phyloP scores from a whole-genome alignment of 495 filamentous ascomycete genomes.

The Penicillium roqueforti region DNA sequence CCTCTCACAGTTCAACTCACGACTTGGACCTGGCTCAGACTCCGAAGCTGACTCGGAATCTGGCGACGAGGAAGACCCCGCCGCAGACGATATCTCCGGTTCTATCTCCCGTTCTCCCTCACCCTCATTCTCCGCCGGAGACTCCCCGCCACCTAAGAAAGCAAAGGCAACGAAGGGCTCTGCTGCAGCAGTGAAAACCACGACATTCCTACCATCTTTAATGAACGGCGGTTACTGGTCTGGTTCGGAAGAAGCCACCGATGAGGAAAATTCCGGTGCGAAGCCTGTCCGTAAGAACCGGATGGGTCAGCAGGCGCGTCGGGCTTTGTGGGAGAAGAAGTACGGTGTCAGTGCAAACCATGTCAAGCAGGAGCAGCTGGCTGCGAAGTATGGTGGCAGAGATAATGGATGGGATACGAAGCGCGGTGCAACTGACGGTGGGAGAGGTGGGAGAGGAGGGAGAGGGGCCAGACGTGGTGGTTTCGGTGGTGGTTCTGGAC shows the following conservation, averaged over 20 bases:
- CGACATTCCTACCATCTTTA: slow-evolving; percentile 82
- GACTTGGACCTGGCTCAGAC: slow-evolving; percentile 52
- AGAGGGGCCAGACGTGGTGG: slow-evolving; percentile 10
- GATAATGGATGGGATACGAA: slow-evolving; percentile 49
- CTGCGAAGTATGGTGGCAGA: slow-evolving; percentile 26
- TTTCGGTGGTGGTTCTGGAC: slow-evolving; percentile 6
- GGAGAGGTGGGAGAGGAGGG: slow-evolving; percentile 13
- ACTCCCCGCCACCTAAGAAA: slow-evolving; percentile 40
- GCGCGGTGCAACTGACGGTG: slow-evolving; percentile 38
- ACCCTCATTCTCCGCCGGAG: slow-evolving; percentile 27
- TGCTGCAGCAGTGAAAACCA: slow-evolving; percentile 47
- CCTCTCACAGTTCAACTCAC: slow-evolving; percentile 48
- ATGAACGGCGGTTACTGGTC: slow-evolving; percentile 87
- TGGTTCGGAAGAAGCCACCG: slow-evolving; percentile 66
- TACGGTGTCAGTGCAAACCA: slow-evolving; percentile 75
- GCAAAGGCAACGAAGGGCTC: slow-evolving; percentile 37
- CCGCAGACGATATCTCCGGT: slow-evolving; percentile 23
- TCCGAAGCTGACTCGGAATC: slow-evolving; percentile 43
- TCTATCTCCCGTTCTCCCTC: slow-evolving; percentile 40
- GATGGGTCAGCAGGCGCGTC: slow-evolving; percentile 81
- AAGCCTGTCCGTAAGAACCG: slow-evolving; percentile 67
- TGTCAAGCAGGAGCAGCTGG: slow-evolving; percentile 40
- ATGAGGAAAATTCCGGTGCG: slow-evolving; percentile 30
- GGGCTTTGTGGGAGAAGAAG: slow-evolving; percentile 89
- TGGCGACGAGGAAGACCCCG: slow-evolving; percentile 27